These are phyloP conservation scores for Neoarthrinium moseri DNA, from an alignment of 2,329 filamentous ascomycete genomes.

Conservation along the genomic window DNA sequence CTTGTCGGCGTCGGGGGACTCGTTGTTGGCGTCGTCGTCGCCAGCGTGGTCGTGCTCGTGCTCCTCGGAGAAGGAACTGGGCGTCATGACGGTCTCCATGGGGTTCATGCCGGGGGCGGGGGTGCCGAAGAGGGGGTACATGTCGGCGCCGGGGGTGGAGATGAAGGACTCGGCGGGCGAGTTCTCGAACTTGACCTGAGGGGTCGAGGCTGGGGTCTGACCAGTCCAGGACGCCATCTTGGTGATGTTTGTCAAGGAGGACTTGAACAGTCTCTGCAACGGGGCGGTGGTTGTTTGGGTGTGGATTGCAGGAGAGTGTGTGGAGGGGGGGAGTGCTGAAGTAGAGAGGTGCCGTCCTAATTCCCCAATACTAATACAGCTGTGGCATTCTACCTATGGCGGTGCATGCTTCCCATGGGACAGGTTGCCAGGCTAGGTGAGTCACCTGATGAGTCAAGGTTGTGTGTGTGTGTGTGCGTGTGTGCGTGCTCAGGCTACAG, in stretches of 20 bases:
- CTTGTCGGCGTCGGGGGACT: constrained; percentile 48
- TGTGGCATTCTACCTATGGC: constrained; percentile 14
- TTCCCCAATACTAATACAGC: constrained; percentile 36
- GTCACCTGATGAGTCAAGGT: constrained; percentile 18
- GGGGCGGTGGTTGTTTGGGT: constrained; percentile 10
- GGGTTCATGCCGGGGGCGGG: constrained; percentile 40
- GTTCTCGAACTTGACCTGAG: constrained; percentile 50
- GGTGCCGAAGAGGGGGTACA: constrained; percentile 46
- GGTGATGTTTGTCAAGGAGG: constrained; percentile 18
- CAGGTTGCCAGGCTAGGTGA: constrained; percentile 1
- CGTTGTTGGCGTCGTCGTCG: constrained; percentile 15
- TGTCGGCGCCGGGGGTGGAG: constrained; percentile 48
- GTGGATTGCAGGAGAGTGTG: constrained; percentile 10
- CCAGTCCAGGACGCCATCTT: constrained; percentile 42
- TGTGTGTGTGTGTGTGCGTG: background rate
- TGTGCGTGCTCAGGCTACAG: constrained; percentile 8
- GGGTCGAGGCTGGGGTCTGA: constrained; percentile 32
- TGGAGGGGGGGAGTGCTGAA: constrained; percentile 16
- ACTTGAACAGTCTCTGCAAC: constrained; percentile 18
- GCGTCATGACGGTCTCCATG: constrained; percentile 47
- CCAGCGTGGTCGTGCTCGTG: constrained; percentile 23
- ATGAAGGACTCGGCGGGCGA: constrained; percentile 55
- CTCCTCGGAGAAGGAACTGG: constrained; percentile 37
- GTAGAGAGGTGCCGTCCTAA: constrained; percentile 36
- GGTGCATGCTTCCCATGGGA: constrained; percentile 17